Percentiles rank a stretch among this genome's conserved stretches.
Conservation (phyloP, 305 asterid genomes). For the Salvia sclarea region DNA sequence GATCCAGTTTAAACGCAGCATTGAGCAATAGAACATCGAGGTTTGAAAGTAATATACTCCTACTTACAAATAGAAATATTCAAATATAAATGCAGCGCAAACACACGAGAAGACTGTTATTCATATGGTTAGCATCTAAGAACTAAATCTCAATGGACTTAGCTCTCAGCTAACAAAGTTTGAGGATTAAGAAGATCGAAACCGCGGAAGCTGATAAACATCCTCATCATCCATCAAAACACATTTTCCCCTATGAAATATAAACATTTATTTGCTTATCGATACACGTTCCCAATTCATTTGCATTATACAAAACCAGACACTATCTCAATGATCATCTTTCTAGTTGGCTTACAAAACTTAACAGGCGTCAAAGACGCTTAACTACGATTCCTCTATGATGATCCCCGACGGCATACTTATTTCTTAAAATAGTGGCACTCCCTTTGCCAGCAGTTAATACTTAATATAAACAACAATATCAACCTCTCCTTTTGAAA, state of each 20-base stretch:
- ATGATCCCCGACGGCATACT: not conserved
- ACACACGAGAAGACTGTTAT: not conserved
- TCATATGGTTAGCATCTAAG: not conserved
- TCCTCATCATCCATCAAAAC: not conserved
- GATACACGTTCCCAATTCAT: not conserved
- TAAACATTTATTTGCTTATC: not conserved
- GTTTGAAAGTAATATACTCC: not conserved
- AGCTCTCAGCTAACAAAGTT: constrained; percentile 1
- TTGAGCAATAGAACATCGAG: not conserved
- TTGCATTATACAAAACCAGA: not conserved
- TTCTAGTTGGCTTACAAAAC: not conserved
- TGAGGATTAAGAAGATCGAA: not conserved
- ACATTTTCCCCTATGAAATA: not conserved
- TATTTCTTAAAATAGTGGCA: not conserved
- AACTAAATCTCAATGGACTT: not conserved
- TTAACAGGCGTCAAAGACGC: not conserved
- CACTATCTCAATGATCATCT: not conserved
- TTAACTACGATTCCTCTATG: not conserved
- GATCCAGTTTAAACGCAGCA: not conserved
- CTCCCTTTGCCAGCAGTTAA: not conserved
- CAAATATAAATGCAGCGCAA: not conserved
- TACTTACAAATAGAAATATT: no score
- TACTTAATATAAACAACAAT: not conserved
- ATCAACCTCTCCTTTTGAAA: not conserved
- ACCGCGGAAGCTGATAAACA: constrained; percentile 10